These are phyloP conservation scores for Backusella mclennaniae DNA, from an alignment of 192 early-diverging fungal species.

Conservation along the genomic window DNA sequence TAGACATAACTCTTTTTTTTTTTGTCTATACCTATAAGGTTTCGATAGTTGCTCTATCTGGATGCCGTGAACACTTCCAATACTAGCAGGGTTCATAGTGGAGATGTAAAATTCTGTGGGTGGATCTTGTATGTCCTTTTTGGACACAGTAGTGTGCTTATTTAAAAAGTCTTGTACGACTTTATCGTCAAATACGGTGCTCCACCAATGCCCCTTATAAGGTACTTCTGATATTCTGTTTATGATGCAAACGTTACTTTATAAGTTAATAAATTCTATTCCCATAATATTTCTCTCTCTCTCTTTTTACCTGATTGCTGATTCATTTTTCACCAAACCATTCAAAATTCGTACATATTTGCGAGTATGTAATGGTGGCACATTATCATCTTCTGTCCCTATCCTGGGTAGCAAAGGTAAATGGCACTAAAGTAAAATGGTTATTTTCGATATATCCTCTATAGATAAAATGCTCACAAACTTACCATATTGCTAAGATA, in stretches of 20 bases:
- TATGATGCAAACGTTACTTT: neutral
- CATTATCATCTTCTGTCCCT: conserved; percentile 70
- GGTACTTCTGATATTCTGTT: conserved; percentile 60
- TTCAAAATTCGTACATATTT: conserved; percentile 62
- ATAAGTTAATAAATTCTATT: neutral
- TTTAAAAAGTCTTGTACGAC: conserved; percentile 25
- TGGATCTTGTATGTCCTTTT: neutral
- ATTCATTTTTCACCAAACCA: conserved; percentile 55
- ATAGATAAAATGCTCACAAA: too few species aligned
- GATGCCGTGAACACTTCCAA: conserved; percentile 66
- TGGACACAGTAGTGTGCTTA: neutral
- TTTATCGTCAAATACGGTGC: conserved; percentile 53
- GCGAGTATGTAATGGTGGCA: conserved; percentile 67
- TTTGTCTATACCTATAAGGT: conserved; percentile 56
- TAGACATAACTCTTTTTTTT: neutral
- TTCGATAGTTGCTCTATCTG: conserved; percentile 62
- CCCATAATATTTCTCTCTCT: neutral
- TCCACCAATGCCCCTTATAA: conserved; percentile 69
- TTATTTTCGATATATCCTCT: neutral
- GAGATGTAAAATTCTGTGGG: conserved; percentile 54
- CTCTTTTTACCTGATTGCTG: conserved; percentile 39
- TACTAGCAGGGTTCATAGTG: conserved; percentile 63
- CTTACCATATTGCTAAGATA: conserved; percentile 66
- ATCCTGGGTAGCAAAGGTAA: conserved; percentile 61
- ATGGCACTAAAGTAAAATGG: conserved; percentile 43